Conservation (phyloP, 2,329 filamentous ascomycete genomes). For the Aspergillus chevalieri region DNA sequence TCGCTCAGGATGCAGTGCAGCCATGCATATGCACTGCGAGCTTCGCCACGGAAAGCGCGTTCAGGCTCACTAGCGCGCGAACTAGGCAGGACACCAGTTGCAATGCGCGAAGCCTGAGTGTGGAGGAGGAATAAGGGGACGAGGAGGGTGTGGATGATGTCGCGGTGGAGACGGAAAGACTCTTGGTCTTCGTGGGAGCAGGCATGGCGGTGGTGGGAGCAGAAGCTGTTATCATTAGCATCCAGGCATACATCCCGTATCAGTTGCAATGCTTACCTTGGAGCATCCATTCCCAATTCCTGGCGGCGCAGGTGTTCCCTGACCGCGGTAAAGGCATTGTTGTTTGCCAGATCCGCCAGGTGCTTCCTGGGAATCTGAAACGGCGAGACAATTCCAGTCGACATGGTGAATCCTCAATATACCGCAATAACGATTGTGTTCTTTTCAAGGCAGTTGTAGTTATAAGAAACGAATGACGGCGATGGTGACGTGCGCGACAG, state of each 20-base stretch:
- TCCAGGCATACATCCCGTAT: no score
- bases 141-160: constrained; percentile 54
- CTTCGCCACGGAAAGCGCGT: constrained; percentile 52
- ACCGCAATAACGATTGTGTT: background rate
- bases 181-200: constrained; percentile 27
- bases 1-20: constrained; percentile 54
- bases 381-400: constrained; percentile 17
- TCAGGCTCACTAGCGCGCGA: constrained; percentile 48
- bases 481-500: background rate
- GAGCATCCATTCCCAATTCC: constrained; percentile 29
- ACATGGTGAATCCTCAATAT: background rate
- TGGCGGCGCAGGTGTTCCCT: constrained; percentile 30
- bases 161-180: constrained; percentile 47
- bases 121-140: constrained; percentile 54
- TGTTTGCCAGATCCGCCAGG: constrained; percentile 25
- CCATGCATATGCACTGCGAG: constrained; percentile 53
- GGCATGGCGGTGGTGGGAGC: constrained; percentile 26
- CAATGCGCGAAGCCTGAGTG: constrained; percentile 49
- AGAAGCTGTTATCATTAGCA: constrained; percentile 25
- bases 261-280: constrained; percentile 16
- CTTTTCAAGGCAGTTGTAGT: background rate
- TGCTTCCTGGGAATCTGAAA: constrained; percentile 31
- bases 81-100: constrained; percentile 45
- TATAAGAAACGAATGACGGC: background rate
- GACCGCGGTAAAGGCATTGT: constrained; percentile 29